phyloP scores from a whole-genome alignment of 1,284 basidiomycete species.

The Coniferiporia weirii region DNA sequence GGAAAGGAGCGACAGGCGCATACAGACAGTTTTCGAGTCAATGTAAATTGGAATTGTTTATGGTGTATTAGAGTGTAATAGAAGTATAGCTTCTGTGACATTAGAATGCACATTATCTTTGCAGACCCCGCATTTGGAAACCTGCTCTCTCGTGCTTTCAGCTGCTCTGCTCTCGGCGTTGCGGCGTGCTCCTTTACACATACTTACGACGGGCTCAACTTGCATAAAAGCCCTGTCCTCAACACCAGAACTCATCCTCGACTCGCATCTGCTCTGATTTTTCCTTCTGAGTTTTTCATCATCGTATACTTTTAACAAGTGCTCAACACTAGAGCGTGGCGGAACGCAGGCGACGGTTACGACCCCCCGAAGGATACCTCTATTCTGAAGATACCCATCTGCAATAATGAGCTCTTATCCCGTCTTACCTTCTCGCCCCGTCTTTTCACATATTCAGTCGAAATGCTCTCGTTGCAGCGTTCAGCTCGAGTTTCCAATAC shows the following conservation, averaged over 20 bases:
- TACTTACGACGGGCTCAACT: background rate
- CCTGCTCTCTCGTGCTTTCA: too few relatives aligned
- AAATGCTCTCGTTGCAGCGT: conserved; percentile 58
- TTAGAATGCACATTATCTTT: background rate
- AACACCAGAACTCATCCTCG: too few relatives aligned
- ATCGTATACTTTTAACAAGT: background rate
- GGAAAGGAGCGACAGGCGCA: background rate
- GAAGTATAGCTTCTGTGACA: background rate
- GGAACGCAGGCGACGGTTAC: background rate
- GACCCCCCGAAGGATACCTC: background rate
- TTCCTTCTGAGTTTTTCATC: too few relatives aligned
- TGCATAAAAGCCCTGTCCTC: background rate
- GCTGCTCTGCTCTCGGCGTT: background rate
- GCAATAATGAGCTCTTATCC: conserved; percentile 23
- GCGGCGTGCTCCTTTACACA: too few relatives aligned
- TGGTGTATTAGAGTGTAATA: background rate
- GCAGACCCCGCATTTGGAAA: background rate
- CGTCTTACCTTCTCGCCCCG: conserved; percentile 52
- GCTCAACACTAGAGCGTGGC: background rate
- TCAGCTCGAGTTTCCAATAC: conserved; percentile 71
- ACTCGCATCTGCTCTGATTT: too few relatives aligned
- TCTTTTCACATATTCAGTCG: conserved; percentile 58
- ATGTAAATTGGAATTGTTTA: background rate
- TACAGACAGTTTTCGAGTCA: conserved; percentile 6
- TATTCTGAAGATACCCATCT: background rate